These are phyloP conservation scores for Aspergillus carlsbadensis DNA, from an alignment of 495 filamentous ascomycete species.

Conservation along the genomic window DNA sequence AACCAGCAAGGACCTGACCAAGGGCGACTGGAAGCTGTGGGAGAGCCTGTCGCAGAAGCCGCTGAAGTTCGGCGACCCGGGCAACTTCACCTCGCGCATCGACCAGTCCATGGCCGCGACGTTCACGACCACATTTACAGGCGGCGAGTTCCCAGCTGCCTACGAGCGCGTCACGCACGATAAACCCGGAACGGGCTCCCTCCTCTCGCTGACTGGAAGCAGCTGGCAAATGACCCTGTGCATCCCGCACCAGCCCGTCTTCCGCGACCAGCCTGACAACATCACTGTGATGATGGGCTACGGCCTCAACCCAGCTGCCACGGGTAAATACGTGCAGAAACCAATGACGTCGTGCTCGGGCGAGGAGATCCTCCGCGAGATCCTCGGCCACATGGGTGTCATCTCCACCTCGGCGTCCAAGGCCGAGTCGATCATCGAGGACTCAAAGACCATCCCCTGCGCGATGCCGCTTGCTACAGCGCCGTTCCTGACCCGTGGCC, in stretches of 20 bases:
- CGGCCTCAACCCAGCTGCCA: constrained; percentile 24
- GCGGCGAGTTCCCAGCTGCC: constrained; percentile 26
- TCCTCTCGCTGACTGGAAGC: constrained; percentile 35
- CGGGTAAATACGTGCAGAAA: constrained; percentile 38
- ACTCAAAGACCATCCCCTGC: constrained; percentile 26
- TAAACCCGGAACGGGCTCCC: constrained; percentile 30
- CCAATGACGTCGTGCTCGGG: constrained; percentile 39
- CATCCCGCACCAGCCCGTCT: constrained; percentile 39
- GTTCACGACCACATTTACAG: constrained; percentile 40
- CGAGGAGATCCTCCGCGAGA: constrained; percentile 37
- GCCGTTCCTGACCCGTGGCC: constrained; percentile 31
- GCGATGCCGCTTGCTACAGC: constrained; percentile 37
- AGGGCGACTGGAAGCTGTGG: constrained; percentile 30
- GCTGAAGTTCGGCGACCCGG: constrained; percentile 34
- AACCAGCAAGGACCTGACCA: constrained; percentile 10
- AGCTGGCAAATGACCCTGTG: constrained; percentile 37
- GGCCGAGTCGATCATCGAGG: constrained; percentile 11
- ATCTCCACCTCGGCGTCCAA: not conserved
- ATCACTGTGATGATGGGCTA: constrained; percentile 38
- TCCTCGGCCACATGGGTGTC: constrained; percentile 33
- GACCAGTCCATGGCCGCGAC: constrained; percentile 32
- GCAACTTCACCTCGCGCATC: constrained; percentile 30
- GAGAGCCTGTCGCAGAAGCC: constrained; percentile 15
- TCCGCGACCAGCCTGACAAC: constrained; percentile 28
- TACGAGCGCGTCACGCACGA: constrained; percentile 29